These are phyloP conservation scores for Aspergillus kassunensis DNA, from an alignment of 495 filamentous ascomycete genomes.

Conservation along the genomic window DNA sequence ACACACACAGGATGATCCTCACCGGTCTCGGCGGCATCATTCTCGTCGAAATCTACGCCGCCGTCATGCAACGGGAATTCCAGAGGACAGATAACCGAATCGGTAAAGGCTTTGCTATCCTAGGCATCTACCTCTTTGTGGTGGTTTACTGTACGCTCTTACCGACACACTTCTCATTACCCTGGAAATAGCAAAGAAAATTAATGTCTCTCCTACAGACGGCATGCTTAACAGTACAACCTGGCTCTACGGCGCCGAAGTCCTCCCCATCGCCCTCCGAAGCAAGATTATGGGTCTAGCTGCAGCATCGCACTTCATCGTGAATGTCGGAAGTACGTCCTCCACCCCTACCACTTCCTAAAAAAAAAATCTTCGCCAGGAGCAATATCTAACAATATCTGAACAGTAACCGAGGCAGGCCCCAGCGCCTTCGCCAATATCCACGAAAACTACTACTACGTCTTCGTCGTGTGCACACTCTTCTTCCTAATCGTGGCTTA, in stretches of 20 bases:
- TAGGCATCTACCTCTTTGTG: constrained; percentile 58
- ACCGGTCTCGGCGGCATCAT: constrained; percentile 48
- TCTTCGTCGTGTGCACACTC: constrained; percentile 49
- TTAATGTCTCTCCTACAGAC: constrained; percentile 28
- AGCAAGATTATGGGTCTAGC: constrained; percentile 59
- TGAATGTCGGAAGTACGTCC: constrained; percentile 49
- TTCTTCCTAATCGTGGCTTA: constrained; percentile 51
- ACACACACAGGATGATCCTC: constrained; percentile 45
- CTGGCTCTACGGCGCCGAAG: constrained; percentile 59
- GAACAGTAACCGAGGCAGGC: constrained; percentile 51
- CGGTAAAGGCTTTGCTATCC: constrained; percentile 58
- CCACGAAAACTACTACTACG: constrained; percentile 58
- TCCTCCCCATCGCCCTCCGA: constrained; percentile 52
- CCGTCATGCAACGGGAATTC: constrained; percentile 55
- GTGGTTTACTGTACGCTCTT: constrained; percentile 47
- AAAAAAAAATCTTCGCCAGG: too few species aligned
- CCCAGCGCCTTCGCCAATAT: constrained; percentile 57
- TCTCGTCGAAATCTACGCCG: constrained; percentile 54
- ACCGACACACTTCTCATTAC: neutral
- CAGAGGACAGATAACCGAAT: constrained; percentile 51
- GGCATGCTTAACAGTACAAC: constrained; percentile 58
- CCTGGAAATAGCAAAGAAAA: neutral
- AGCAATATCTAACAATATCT: neutral
- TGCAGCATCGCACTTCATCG: constrained; percentile 53
- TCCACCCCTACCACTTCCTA: neutral